Conservation (phyloP, 345 rosid species). For the Zanthoxylum bungeanum region DNA sequence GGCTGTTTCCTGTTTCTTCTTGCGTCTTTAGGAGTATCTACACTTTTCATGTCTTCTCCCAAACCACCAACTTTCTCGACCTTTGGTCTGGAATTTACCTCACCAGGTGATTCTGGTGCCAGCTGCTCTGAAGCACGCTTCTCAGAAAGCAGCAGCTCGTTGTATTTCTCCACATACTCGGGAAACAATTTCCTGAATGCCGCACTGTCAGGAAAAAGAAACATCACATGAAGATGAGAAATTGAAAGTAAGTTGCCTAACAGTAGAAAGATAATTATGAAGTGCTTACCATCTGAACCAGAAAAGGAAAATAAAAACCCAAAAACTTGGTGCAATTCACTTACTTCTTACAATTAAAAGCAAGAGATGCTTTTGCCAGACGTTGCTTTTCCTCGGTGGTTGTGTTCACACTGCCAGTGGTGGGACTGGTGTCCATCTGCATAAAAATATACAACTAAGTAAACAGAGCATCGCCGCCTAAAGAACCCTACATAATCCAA, state of each 20-base stretch:
- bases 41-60: constrained; percentile 34
- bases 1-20: constrained; percentile 57
- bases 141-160: constrained; percentile 58
- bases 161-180: constrained; percentile 77
- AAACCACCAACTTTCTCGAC: constrained; percentile 31
- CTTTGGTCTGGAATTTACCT: constrained; percentile 27
- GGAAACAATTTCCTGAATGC: constrained; percentile 91
- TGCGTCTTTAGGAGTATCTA: constrained; percentile 25
- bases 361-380: constrained; percentile 85
- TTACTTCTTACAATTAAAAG: constrained; percentile 95
- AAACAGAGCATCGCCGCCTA: constrained; percentile 4
- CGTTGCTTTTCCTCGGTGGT: constrained; percentile 79
- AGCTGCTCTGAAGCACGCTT: constrained; percentile 40
- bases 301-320: not conserved
- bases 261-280: too few relatives aligned
- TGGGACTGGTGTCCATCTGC: constrained; percentile 97
- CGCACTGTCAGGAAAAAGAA: constrained; percentile 43
- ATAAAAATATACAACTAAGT: not conserved
- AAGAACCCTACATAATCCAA: not conserved
- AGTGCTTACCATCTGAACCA: not conserved
- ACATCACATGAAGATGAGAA: not conserved
- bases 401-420: constrained; percentile 91
- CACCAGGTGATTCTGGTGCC: constrained; percentile 38
- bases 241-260: not conserved
- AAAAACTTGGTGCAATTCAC: constrained; percentile 21